Percentiles rank a stretch among this genome's conserved stretches.
These are phyloP conservation scores for Aspergillus thermomutatus DNA, from an alignment of 2,329 filamentous ascomycete genomes.

Conservation along the genomic window DNA sequence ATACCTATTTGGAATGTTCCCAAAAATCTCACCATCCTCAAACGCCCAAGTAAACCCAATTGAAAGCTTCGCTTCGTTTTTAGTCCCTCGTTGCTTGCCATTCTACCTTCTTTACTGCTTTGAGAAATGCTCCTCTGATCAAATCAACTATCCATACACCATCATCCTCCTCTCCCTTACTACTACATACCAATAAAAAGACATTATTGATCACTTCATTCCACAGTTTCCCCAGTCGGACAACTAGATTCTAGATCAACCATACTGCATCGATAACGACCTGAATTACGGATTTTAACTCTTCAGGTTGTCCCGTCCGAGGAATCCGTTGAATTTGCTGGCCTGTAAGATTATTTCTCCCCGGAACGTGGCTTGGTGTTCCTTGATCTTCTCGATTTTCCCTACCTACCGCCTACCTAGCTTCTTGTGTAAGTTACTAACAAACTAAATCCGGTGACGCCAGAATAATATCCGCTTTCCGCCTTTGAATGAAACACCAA, in stretches of 20 bases:
- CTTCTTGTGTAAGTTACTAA: conserved; percentile 7
- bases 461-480: conserved; percentile 14
- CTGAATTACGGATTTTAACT: conserved; percentile 8
- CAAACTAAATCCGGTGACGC: conserved; percentile 20
- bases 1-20: conserved; percentile 4
- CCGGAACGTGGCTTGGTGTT: conserved; percentile 26
- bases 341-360: conserved; percentile 30
- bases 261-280: background rate
- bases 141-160: no score
- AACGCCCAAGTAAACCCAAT: background rate
- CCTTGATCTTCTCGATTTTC: conserved; percentile 13
- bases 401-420: conserved; percentile 8
- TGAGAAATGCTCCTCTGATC: background rate
- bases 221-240: no score
- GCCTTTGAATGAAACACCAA: conserved; percentile 14
- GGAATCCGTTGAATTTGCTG: conserved; percentile 8
- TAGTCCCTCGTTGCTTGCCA: background rate
- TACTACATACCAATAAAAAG: no score
- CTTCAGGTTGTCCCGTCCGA: conserved; percentile 11
- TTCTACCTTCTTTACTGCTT: background rate
- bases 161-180: no score
- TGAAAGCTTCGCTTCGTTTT: background rate
- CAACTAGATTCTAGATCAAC: background rate
- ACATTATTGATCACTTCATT: no score
- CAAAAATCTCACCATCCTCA: conserved; percentile 1